phyloP scores from a whole-genome alignment of 805 yeast genomes.

The Wickerhamiella spandovensis region DNA sequence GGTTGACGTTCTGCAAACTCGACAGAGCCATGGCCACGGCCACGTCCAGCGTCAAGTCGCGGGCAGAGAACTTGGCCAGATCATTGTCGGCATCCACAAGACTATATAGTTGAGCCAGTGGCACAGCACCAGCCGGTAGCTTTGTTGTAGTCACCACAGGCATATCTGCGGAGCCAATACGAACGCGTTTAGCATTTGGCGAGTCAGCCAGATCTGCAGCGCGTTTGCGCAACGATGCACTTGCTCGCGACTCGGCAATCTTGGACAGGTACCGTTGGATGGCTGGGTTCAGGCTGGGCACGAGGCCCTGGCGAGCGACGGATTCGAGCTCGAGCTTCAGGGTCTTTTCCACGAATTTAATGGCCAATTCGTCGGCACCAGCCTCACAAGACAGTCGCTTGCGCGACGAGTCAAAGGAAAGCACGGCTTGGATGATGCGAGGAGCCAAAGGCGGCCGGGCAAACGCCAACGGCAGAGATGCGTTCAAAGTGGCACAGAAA shows the following conservation, averaged over 20 bases:
- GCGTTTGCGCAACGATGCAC: slow-evolving; percentile 20
- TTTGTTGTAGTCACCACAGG: slow-evolving; percentile 10
- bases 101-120: slow-evolving; percentile 52
- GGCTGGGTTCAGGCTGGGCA: slow-evolving; percentile 25
- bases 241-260: slow-evolving; percentile 20
- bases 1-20: slow-evolving; percentile 46
- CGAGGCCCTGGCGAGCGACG: slow-evolving; percentile 11
- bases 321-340: slow-evolving; percentile 16
- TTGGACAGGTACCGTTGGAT: slow-evolving; percentile 21
- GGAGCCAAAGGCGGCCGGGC: slow-evolving; percentile 45
- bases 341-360: slow-evolving; percentile 14
- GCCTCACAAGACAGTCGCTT: slow-evolving; percentile 18
- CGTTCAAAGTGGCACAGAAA: slow-evolving; percentile 56
- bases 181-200: slow-evolving; percentile 17
- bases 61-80: slow-evolving; percentile 54
- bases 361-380: slow-evolving; percentile 20
- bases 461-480: slow-evolving; percentile 47
- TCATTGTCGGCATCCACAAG: slow-evolving; percentile 50
- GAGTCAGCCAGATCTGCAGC: slow-evolving; percentile 23
- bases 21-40: slow-evolving; percentile 51
- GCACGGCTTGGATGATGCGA: slow-evolving; percentile 44
- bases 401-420: slow-evolving; percentile 37
- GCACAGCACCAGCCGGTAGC: slow-evolving; percentile 15
- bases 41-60: slow-evolving; percentile 50
- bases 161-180: slow-evolving; percentile 10